Base-by-base conservation (phyloP, 768 basidiomycete species). In the Coprinopsis sp. region DNA sequence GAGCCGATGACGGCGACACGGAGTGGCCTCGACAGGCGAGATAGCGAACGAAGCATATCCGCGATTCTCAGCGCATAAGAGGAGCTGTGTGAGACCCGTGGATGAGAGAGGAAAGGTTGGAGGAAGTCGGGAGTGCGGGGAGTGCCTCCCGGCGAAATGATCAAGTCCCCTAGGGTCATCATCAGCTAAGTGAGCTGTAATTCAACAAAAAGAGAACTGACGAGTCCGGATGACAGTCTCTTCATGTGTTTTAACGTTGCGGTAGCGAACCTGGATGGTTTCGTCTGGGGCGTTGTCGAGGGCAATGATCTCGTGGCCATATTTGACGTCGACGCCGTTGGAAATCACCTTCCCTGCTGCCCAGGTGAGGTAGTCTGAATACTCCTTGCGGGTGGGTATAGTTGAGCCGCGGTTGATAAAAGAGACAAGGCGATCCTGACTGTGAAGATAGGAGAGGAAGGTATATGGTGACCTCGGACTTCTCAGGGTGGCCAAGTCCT, bases 321-420 rank as follows among this genome's bases (percentile, higher is more conserved):
- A 79, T 7, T 62, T 57, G 39, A 77, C 66, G 21, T 65, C 61
- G 37, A 74, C 54, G 7, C 77, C 76, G 16, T 66, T 64, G 2
- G 60, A 54, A 53, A 73, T 64, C 2, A 76, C 76, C 36, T 67
- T 66, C 6, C 57, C 52, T 1, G 78, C 74, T 7, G 74, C 75
- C 76, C 76, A 78, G 7, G 69, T 55, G 14, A 79, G 66, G 58
- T 79, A 79, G 57, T 79, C 77, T 4, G 76, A 64, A 47, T 71
- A 78, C 50, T 79, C 78, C 46, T 70, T 71, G 22, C 78, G 71
- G 16, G 73, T 72, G 8, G 78, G 78, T 24, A 72, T 68, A 33
- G 67, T 74, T 12, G 71, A 73, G 2, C 72, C 72, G 24, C 72
- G 70, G 55, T 79, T 78, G 54, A 79, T 77, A 64, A 78, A 80